Conservation (phyloP, 192 early-diverging fungal genomes). For the Podila verticillata region DNA sequence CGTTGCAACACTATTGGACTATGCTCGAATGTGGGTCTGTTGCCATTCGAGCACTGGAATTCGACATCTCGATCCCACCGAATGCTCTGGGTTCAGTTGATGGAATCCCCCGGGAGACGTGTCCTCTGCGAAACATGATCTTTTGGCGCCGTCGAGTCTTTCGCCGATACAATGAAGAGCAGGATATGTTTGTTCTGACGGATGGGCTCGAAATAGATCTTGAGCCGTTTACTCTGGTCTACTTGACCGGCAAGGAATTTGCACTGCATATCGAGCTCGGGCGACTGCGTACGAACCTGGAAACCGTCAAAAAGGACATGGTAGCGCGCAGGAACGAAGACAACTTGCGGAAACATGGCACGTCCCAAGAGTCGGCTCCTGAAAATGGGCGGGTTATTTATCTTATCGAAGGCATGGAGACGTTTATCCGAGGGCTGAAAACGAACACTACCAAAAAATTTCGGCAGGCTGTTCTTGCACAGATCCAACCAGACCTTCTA, state of each 20-base stretch:
- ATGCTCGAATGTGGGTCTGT: slow-evolving; percentile 12
- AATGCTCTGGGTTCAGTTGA: background rate
- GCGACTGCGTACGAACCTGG: slow-evolving; percentile 18
- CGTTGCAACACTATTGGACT: slow-evolving; percentile 22
- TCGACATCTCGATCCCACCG: slow-evolving; percentile 4
- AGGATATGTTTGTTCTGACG: slow-evolving; percentile 29
- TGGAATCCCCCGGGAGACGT: background rate
- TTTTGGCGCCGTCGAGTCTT: slow-evolving; percentile 50
- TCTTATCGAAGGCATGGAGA: slow-evolving; percentile 53
- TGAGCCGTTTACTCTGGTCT: slow-evolving; percentile 34
- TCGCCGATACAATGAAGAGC: slow-evolving; percentile 36
- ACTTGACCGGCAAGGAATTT: slow-evolving; percentile 30
- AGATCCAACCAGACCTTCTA: background rate
- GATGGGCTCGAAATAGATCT: slow-evolving; percentile 16
- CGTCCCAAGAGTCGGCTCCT: background rate
- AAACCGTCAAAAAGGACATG: slow-evolving; percentile 12
- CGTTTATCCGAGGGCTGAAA: slow-evolving; percentile 33
- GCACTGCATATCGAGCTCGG: slow-evolving; percentile 10
- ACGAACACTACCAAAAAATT: slow-evolving; percentile 20
- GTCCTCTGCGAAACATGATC: slow-evolving; percentile 21
- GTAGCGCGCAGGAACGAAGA: slow-evolving; percentile 16
- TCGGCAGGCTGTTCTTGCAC: slow-evolving; percentile 13
- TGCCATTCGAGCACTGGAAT: background rate
- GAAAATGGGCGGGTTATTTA: slow-evolving; percentile 44
- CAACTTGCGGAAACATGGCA: background rate